These are phyloP conservation scores for Bidens hawaiensis DNA, from an alignment of 140 eudicot genomes.

Conservation along the genomic window DNA sequence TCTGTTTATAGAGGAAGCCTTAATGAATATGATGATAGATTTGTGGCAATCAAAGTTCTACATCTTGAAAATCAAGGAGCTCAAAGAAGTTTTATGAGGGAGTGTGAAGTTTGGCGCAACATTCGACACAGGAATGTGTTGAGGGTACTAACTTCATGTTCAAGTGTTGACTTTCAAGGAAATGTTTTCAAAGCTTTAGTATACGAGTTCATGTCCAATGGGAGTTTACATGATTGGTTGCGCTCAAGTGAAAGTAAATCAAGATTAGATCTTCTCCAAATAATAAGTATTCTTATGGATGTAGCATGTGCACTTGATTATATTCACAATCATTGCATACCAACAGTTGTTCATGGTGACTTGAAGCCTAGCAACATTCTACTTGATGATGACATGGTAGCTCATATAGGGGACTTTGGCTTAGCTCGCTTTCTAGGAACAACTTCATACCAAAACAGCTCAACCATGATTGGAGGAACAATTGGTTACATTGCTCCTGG, in stretches of 20 bases:
- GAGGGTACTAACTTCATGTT: slow-evolving; percentile 31
- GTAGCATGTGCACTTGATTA: slow-evolving; percentile 12
- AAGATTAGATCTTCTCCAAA: slow-evolving; percentile 1
- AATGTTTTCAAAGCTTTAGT: slow-evolving; percentile 44
- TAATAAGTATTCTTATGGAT: neutral
- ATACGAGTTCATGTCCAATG: slow-evolving; percentile 28
- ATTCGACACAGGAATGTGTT: slow-evolving; percentile 6
- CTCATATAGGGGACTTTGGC: slow-evolving; percentile 37
- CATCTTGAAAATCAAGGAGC: slow-evolving; percentile 22
- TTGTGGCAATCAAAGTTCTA: slow-evolving; percentile 35
- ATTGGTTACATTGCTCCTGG: slow-evolving; percentile 25
- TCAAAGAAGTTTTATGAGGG: slow-evolving; percentile 29
- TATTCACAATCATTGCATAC: slow-evolving; percentile 23
- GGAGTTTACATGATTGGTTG: slow-evolving; percentile 29
- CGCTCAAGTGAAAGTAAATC: neutral
- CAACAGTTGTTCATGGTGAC: slow-evolving; percentile 19
- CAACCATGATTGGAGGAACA: slow-evolving; percentile 27
- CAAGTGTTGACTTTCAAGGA: slow-evolving; percentile 32
- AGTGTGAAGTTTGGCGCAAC: slow-evolving; percentile 29
- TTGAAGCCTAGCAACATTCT: slow-evolving; percentile 35
- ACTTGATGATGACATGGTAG: slow-evolving; percentile 20
- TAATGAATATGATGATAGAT: neutral
- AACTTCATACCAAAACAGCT: slow-evolving; percentile 10
- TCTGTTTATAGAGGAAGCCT: slow-evolving; percentile 32
- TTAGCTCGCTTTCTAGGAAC: slow-evolving; percentile 15